Conservation (phyloP, 1,284 basidiomycete genomes). For the Neonothopanus nambi region DNA sequence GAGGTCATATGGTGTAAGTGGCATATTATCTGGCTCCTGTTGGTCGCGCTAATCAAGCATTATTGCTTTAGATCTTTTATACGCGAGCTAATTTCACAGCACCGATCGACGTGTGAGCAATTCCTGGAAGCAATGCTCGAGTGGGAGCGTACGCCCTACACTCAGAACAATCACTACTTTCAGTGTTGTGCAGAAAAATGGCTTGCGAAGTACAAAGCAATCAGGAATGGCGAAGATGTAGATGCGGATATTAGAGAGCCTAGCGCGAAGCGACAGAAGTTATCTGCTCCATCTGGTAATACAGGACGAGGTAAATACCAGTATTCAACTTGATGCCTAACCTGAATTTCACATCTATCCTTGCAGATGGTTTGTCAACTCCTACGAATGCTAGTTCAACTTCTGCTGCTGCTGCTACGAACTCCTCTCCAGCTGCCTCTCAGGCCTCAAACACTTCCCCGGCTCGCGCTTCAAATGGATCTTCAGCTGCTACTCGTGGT, state of each 20-base stretch:
- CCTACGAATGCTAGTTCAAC: too few relatives aligned
- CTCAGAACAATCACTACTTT: slow-evolving; percentile 40
- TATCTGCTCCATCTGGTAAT: too few relatives aligned
- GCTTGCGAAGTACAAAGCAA: slow-evolving; percentile 33
- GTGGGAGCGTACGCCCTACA: slow-evolving; percentile 35
- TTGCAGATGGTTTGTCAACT: too few relatives aligned
- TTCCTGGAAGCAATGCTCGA: slow-evolving; percentile 29
- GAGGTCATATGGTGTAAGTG: not conserved
- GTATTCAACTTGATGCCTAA: too few relatives aligned
- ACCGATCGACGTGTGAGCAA: slow-evolving; percentile 19
- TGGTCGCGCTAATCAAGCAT: too few relatives aligned
- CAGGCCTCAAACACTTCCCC: not conserved
- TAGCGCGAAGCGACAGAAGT: too few relatives aligned
- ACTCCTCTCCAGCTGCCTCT: not conserved
- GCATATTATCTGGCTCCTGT: not conserved
- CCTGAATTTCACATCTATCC: too few relatives aligned
- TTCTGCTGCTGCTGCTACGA: not conserved
- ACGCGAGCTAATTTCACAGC: slow-evolving; percentile 24
- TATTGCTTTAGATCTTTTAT: slow-evolving; percentile 22
- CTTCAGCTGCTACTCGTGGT: not conserved
- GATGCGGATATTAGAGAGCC: too few relatives aligned
- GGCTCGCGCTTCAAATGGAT: not conserved
- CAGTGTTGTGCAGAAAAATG: slow-evolving; percentile 31
- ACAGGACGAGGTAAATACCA: too few relatives aligned
- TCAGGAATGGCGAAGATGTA: too few relatives aligned